A percentile compares a stretch with the other conserved stretches of the same genome.
Evolutionary conservation across 139 green algal genomes (phyloP).

Genomic region (Chlamydomonas incerta): DNA sequence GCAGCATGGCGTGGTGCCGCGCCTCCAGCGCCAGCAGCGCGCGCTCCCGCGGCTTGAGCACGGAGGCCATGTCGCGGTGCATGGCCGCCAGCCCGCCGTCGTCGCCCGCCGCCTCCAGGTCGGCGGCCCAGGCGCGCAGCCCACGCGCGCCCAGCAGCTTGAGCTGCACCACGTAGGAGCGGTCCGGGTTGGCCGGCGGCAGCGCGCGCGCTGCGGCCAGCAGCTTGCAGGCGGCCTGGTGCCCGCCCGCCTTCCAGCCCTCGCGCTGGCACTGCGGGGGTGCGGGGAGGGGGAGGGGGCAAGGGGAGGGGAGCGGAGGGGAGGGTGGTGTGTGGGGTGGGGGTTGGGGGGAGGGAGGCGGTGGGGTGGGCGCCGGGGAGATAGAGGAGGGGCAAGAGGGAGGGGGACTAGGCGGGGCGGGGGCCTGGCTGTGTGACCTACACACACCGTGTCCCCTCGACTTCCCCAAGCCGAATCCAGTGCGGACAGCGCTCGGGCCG

Average conservation of each 20-base stretch:
- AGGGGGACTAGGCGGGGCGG: no score
- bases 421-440: no score
- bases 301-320: background rate
- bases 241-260: slow-evolving; percentile 16
- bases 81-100: background rate
- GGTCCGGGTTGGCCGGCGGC: background rate
- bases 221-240: slow-evolving; percentile 29
- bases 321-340: background rate
- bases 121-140: background rate
- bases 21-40: slow-evolving; percentile 28
- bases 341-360: no score
- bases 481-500: no score
- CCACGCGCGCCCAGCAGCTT: background rate
- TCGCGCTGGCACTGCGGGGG: background rate
- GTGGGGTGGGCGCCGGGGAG: background rate
- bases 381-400: background rate
- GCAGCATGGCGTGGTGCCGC: background rate
- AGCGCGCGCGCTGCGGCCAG: background rate
- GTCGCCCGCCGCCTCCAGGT: background rate
- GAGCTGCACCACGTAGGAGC: slow-evolving; percentile 16
- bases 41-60: slow-evolving; percentile 1
- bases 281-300: background rate
- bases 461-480: no score
- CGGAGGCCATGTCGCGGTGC: slow-evolving; percentile 2
- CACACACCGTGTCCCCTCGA: no score